Evolutionary conservation across 73 alveolate genomes (phyloP), one percentile per base, ranked within the genome.

Genomic region (Tetrahymena malaccensis): DNA sequence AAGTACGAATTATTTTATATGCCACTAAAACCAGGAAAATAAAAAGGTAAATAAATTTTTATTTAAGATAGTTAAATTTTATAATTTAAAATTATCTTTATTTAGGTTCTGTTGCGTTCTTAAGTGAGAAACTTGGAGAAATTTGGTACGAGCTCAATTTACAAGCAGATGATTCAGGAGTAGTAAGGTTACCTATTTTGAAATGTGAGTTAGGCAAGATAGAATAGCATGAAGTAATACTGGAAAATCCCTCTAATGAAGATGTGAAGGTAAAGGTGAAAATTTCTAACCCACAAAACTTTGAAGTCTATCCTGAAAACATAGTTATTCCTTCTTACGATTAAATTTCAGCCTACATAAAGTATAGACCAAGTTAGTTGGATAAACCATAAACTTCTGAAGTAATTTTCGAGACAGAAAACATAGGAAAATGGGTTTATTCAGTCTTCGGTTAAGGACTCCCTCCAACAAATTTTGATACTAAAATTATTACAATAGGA

Each of bases 381-480:
- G 99, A 99, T 93, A 98, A 96, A 33, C 98, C 97, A 35, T 99
- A 99, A 94, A 96, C 94, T 93, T 98, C 99, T 5, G 94, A 93
- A 43, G 96, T 99, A 35, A 96, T 94, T 43, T 98, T 99, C 89
- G 98, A 97, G 85, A 98, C 99, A 85, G 96, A 97, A 83, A 96
- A 96, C 55, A 98, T 99, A 1, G 99, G 99, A 70, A 98, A 99
- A 94, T 99, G 99, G 99, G 99, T 98, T 93, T 99, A 93, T 96
- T 96, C 98, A 93, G 94, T 98, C 16, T 98, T 98, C 95, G 99
- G 99, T 15, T 97, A 97, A 43, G 99, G 99, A 31, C 94, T 98
- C 0, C 99, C 99, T 13, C 99, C 99, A 17, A 99, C 99, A 34
- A 94, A 96, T 25, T 98, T 98, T 98, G 99, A 99, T 85, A 98